Base-by-base conservation (phyloP, 2,329 filamentous ascomycete genomes). In the Fusarium liriodendri region DNA sequence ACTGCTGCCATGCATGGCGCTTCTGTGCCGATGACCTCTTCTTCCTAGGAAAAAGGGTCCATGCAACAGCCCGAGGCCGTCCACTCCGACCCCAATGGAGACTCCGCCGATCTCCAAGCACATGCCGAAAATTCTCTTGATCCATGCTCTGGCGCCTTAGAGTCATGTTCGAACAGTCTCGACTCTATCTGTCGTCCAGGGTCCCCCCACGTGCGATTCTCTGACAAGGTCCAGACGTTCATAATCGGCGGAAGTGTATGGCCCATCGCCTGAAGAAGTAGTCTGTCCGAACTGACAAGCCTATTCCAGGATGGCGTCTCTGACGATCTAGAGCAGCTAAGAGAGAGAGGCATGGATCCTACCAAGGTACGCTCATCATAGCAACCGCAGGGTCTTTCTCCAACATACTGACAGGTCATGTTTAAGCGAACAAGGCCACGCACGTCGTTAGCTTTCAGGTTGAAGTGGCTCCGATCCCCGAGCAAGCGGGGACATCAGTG, bases 231-330 rank as follows among this genome's bases (percentile, higher is more conserved):
- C 20, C 61, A 55, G 35, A 63, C 47, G 25, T 63, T 40, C 20
- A 63, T 63, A 54, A 40, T 54, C 37, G 38, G 50, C n/a, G 35
- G 50, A 29, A 64, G 50, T 47, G 62, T 58, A 64, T n/a, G 52
- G 2, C 6, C 20, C 9, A 42, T 27, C 13, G 8, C n/a, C 33
- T 40, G 5, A 20, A 16, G 13, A 50, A 40, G 13, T 13, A 25
- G 22, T 32, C 9, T 42, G n/a, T 22, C 22, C 33, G 38, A 18
- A 54, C 61, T 63, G 16, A 63, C 45, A 63, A 55, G 14, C 33
- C 22, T 54, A 14, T 22, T 20, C n/a, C 25, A 63, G 61, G 47
- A 63, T 29, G 61, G 61, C 14, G 47, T 18, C 52, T 63, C 61
- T 20, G 61, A 63, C 13, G 47, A 63, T 37, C 25, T 55, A 11